phyloP scores from a whole-genome alignment of 1,139 yeast species.

The Taphrina wiesneri region DNA sequence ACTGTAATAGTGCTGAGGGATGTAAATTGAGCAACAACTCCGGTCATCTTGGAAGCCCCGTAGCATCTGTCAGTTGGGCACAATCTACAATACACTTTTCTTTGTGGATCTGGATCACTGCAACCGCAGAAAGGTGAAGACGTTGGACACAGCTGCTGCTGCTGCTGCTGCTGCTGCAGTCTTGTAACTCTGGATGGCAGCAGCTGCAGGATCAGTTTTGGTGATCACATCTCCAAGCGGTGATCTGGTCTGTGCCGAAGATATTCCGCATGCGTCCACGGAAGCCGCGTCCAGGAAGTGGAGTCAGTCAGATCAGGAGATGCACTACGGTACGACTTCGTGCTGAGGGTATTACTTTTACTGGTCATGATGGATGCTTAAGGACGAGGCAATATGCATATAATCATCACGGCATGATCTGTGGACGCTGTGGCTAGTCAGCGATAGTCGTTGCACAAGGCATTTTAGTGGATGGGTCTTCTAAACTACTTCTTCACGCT shows the following conservation, averaged over 20 bases:
- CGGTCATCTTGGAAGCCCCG: no score
- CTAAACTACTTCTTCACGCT: constrained; percentile 17
- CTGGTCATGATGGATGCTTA: no score
- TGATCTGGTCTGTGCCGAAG: background rate
- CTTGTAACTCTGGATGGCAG: background rate
- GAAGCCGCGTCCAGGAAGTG: background rate
- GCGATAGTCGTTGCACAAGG: background rate
- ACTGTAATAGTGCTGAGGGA: no score
- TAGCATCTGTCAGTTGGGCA: no score
- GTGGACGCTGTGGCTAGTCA: background rate
- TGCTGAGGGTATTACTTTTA: no score
- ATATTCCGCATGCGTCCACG: background rate
- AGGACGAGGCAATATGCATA: no score
- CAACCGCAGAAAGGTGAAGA: no score
- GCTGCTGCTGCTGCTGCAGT: background rate
- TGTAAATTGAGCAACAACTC: no score
- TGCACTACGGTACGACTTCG: background rate
- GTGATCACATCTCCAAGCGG: background rate
- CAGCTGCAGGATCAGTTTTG: background rate
- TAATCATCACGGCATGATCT: background rate
- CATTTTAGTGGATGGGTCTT: constrained; percentile 17
- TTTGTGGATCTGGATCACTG: no score
- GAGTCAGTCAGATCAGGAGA: background rate
- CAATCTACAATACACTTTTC: no score
- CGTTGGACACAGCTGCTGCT: no score